Percentiles rank a stretch among this genome's conserved stretches.
Evolutionary conservation across 192 early-diverging fungal species (phyloP).

Genomic region (Radiomyces spectabilis): DNA sequence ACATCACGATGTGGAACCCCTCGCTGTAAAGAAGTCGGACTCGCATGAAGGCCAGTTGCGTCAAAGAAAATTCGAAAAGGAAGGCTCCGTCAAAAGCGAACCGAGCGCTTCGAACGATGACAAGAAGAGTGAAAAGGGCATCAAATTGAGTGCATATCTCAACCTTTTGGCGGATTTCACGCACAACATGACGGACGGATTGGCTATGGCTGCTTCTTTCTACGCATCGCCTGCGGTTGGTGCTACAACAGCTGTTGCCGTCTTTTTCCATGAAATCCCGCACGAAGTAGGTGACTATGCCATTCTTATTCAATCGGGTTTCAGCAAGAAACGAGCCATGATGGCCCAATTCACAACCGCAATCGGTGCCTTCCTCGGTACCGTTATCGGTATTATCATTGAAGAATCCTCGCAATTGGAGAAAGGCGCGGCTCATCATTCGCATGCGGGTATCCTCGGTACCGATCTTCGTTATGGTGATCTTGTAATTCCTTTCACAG

Average conservation of each 20-base stretch:
- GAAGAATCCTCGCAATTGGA: conserved; percentile 50
- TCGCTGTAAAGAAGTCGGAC: no score
- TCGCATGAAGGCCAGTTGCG: no score
- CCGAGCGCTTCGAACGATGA: no score
- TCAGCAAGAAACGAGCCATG: conserved; percentile 66
- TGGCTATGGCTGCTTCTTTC: conserved; percentile 80
- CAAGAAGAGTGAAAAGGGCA: conserved; percentile 14
- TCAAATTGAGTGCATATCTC: conserved; percentile 69
- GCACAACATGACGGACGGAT: conserved; percentile 83
- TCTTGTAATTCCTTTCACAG: conserved; percentile 82
- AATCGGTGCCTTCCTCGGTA: conserved; percentile 74
- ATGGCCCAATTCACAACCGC: conserved; percentile 76
- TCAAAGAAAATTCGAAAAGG: no score
- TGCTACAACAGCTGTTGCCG: conserved; percentile 77
- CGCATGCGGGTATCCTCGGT: conserved; percentile 35
- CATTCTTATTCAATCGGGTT: conserved; percentile 76
- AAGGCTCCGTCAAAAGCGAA: no score
- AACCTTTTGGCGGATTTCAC: conserved; percentile 79
- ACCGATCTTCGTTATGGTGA: conserved; percentile 63
- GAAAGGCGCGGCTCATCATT: background rate
- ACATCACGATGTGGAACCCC: no score
- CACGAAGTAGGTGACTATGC: conserved; percentile 88
- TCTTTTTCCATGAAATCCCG: conserved; percentile 87
- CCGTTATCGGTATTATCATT: conserved; percentile 67
- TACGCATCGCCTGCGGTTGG: conserved; percentile 74